Conservation (phyloP, 176 grass and related monocot genomes). For the Aechmea fasciata region DNA sequence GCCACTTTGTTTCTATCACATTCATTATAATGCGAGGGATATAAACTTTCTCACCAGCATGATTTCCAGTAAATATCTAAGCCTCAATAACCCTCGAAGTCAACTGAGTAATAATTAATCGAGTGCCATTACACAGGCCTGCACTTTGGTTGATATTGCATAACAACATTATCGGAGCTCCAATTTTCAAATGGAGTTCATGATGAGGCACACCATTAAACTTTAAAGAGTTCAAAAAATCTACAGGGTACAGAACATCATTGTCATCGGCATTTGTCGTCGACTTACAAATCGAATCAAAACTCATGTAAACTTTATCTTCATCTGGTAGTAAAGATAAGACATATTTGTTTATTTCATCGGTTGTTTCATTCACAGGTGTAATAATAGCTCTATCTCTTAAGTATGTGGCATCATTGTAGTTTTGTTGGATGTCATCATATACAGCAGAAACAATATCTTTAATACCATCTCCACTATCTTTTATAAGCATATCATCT, state of each 20-base stretch:
- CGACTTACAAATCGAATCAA: background rate
- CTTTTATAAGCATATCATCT: too few relatives aligned
- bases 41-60: background rate
- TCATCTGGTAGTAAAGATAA: background rate
- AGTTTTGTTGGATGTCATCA: rapidly evolving
- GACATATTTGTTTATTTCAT: background rate
- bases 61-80: too few relatives aligned
- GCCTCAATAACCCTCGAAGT: too few relatives aligned
- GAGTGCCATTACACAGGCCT: conserved; percentile 6
- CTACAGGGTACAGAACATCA: background rate
- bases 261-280: background rate
- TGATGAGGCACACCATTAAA: background rate
- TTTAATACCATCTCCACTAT: background rate
- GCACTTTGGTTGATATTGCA: background rate
- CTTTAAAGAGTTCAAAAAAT: too few relatives aligned
- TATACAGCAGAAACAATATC: background rate
- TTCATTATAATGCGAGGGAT: conserved; percentile 5
- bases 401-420: background rate
- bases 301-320: background rate
- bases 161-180: background rate
- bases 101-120: background rate
- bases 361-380: conserved; percentile 1
- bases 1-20: background rate
- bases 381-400: conserved; percentile 2
- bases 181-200: background rate